Evolutionary conservation across 164 flowering plant species (phyloP).

Genomic region (Piper betle): DNA sequence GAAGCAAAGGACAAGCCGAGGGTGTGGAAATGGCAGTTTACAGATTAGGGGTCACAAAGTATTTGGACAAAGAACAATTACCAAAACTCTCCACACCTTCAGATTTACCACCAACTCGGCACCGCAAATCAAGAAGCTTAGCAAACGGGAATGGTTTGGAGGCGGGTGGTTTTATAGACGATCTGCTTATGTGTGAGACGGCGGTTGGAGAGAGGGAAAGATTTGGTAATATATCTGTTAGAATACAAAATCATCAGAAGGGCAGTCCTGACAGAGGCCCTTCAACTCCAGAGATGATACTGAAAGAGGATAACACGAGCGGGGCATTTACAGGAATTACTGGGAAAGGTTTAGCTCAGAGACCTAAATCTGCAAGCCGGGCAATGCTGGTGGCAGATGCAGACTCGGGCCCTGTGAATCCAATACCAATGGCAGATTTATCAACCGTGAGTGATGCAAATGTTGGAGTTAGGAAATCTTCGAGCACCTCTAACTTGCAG

Average conservation of each 20-base stretch:
- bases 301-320: conserved; percentile 40
- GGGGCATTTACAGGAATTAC: conserved; percentile 37
- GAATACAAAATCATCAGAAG: conserved; percentile 40
- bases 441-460: conserved; percentile 16
- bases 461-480: conserved; percentile 56
- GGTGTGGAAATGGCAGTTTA: conserved; percentile 50
- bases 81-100: conserved; percentile 16
- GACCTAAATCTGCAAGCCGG: conserved; percentile 38
- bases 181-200: conserved; percentile 15
- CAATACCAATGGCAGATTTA: conserved; percentile 28
- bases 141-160: conserved; percentile 30
- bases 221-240: conserved; percentile 34
- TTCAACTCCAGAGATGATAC: conserved; percentile 30
- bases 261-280: conserved; percentile 29
- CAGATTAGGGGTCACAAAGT: conserved; percentile 23
- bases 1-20: conserved; percentile 14
- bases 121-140: conserved; percentile 47
- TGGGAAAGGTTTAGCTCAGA: conserved; percentile 59
- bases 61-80: conserved; percentile 30
- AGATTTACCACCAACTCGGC: conserved; percentile 25
- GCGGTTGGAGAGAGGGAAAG: conserved; percentile 21
- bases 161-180: conserved; percentile 19
- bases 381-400: conserved; percentile 21
- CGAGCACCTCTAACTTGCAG: conserved; percentile 62
- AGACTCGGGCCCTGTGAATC: conserved; percentile 20